Evolutionary conservation across 768 basidiomycete species (phyloP).

Genomic region (Hysterangium stoloniferum): DNA sequence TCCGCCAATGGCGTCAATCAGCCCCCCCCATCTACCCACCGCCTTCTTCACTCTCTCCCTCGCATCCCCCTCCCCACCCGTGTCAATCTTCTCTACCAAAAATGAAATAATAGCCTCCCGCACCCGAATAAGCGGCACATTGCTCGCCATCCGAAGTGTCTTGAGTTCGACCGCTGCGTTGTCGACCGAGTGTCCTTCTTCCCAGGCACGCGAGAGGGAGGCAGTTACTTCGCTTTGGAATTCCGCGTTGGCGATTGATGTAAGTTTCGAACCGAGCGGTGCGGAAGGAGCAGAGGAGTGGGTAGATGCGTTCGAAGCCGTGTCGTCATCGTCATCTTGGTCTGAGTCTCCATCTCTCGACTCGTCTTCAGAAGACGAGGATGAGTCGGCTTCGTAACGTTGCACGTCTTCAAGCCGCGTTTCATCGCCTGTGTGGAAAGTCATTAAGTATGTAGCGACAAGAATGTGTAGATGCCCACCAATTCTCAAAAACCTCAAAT

Average conservation of each 20-base stretch:
- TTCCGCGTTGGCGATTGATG: slow-evolving; percentile 47
- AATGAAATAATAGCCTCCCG: slow-evolving; percentile 84
- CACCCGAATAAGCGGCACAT: slow-evolving; percentile 80
- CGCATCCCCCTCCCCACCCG: slow-evolving; percentile 46
- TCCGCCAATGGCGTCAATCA: slow-evolving; percentile 77
- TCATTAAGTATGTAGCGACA: not conserved
- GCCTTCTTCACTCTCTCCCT: slow-evolving; percentile 46
- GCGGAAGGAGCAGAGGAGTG: slow-evolving; percentile 32
- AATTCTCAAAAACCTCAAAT: slow-evolving; percentile 68
- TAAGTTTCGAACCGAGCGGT: slow-evolving; percentile 25
- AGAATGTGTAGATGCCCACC: slow-evolving; percentile 33
- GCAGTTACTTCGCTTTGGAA: slow-evolving; percentile 72
- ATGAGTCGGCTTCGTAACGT: slow-evolving; percentile 48
- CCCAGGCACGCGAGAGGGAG: slow-evolving; percentile 86
- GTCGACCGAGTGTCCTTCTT: slow-evolving; percentile 85
- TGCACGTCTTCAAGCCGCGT: slow-evolving; percentile 47
- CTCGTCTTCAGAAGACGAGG: slow-evolving; percentile 36
- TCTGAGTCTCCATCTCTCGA: slow-evolving; percentile 27
- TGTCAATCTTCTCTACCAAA: slow-evolving; percentile 63
- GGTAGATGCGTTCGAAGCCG: slow-evolving; percentile 30
- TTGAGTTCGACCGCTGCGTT: slow-evolving; percentile 93
- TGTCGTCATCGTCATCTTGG: slow-evolving; percentile 31
- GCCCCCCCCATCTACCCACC: slow-evolving; percentile 73
- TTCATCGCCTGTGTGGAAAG: slow-evolving; percentile 40
- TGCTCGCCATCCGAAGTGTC: slow-evolving; percentile 94